Evolutionary conservation across 2,329 filamentous ascomycete species (phyloP).

Genomic region (Neofusicoccum cordaticola): DNA sequence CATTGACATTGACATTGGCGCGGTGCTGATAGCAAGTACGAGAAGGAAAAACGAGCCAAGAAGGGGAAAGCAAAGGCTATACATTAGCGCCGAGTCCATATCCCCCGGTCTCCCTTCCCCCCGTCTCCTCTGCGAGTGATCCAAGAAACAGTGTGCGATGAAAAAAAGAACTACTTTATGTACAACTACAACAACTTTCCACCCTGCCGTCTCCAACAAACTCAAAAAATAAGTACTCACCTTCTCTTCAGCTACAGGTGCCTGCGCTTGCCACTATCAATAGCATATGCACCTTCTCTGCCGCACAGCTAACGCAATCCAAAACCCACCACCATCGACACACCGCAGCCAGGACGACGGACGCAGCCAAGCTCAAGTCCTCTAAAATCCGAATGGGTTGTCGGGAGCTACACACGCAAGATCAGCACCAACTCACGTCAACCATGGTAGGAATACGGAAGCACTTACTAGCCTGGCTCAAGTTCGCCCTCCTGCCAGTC

Average conservation of each 20-base stretch:
- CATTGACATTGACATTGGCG: too few relatives aligned
- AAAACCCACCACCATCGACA: background rate
- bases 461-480: conserved; percentile 91
- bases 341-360: background rate
- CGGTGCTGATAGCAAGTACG: too few relatives aligned
- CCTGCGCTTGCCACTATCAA: background rate
- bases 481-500: conserved; percentile 85
- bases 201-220: background rate
- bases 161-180: background rate
- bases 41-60: background rate
- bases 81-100: conserved; percentile 2
- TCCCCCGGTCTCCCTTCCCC: background rate
- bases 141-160: background rate
- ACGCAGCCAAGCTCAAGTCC: background rate
- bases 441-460: conserved; percentile 6
- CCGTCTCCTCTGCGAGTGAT: background rate
- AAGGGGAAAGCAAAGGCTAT: background rate
- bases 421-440: background rate
- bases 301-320: background rate
- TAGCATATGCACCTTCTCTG: background rate
- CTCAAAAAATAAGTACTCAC: background rate
- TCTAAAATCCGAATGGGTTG: conserved; percentile 68
- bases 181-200: background rate
- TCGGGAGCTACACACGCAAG: conserved; percentile 56
- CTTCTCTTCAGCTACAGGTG: background rate